A percentile compares a stretch with the other conserved stretches of the same genome.
Evolutionary conservation across 2,329 filamentous ascomycete species (phyloP).

Genomic region (Spiromastix sp.): DNA sequence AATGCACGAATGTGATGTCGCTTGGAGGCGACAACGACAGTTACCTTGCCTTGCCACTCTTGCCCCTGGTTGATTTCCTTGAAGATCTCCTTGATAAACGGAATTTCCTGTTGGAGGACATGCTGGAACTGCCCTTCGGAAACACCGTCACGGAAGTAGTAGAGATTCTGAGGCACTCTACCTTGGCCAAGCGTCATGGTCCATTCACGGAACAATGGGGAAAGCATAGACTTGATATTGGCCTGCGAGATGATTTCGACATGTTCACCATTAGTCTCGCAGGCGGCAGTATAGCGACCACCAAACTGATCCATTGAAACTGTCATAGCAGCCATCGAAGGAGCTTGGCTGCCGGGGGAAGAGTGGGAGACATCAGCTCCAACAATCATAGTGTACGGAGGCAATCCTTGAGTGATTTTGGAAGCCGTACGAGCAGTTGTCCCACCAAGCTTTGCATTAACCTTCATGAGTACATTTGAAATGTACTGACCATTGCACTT

Average conservation of each 20-base stretch:
- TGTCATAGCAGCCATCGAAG: slow-evolving; percentile 81
- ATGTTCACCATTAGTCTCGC: slow-evolving; percentile 73
- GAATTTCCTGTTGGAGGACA: slow-evolving; percentile 69
- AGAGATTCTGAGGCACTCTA: slow-evolving; percentile 59
- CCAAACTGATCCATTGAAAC: slow-evolving; percentile 64
- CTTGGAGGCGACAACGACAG: slow-evolving; percentile 83
- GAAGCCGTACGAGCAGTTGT: slow-evolving; percentile 51
- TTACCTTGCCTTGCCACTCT: slow-evolving; percentile 53
- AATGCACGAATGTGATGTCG: slow-evolving; percentile 93
- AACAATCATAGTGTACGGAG: slow-evolving; percentile 61
- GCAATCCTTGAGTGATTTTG: slow-evolving; percentile 28
- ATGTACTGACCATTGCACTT: slow-evolving; percentile 72
- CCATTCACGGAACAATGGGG: slow-evolving; percentile 57
- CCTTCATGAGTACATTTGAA: slow-evolving; percentile 91
- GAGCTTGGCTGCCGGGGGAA: slow-evolving; percentile 52
- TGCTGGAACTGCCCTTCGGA: slow-evolving; percentile 75
- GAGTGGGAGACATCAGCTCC: slow-evolving; percentile 87
- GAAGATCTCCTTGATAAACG: slow-evolving; percentile 55
- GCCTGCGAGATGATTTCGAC: slow-evolving; percentile 63
- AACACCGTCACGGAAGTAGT: slow-evolving; percentile 91
- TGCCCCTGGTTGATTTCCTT: slow-evolving; percentile 23
- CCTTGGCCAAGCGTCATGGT: slow-evolving; percentile 42
- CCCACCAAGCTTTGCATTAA: slow-evolving; percentile 91
- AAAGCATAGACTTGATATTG: slow-evolving; percentile 59
- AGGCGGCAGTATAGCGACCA: slow-evolving; percentile 66